These are phyloP conservation scores for Calcarisporium arbuscula DNA, from an alignment of 2,329 filamentous ascomycete species.

Conservation along the genomic window DNA sequence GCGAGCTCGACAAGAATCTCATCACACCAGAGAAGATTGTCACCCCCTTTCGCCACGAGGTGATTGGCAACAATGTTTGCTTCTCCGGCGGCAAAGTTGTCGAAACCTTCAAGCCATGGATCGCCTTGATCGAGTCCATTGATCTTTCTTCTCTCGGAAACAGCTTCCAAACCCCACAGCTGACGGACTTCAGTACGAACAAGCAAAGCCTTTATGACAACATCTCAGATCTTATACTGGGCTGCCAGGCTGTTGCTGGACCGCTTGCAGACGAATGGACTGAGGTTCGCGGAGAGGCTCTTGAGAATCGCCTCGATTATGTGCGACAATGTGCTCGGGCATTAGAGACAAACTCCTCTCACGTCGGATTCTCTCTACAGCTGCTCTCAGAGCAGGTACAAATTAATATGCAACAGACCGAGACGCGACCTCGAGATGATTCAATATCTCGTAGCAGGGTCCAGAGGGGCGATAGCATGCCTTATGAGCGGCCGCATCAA, in stretches of 20 bases:
- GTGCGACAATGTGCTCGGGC: constrained; percentile 73
- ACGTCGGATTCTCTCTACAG: constrained; percentile 82
- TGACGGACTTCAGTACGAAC: constrained; percentile 80
- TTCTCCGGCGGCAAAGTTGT: constrained; percentile 71
- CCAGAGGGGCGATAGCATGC: constrained; percentile 51
- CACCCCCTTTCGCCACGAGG: constrained; percentile 68
- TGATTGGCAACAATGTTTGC: constrained; percentile 78
- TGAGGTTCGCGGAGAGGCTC: constrained; percentile 79
- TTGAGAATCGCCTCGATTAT: constrained; percentile 79
- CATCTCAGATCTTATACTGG: constrained; percentile 79
- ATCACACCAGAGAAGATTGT: constrained; percentile 74
- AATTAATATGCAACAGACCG: constrained; percentile 39
- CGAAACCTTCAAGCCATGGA: constrained; percentile 85
- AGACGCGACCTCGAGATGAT: constrained; percentile 39
- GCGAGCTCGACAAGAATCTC: constrained; percentile 81
- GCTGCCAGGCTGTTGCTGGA: constrained; percentile 85
- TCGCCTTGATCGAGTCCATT: constrained; percentile 84
- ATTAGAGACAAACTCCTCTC: constrained; percentile 78
- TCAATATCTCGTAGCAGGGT: constrained; percentile 43
- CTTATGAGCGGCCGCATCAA: constrained; percentile 48
- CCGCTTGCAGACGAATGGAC: constrained; percentile 94
- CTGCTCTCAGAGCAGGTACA: constrained; percentile 77
- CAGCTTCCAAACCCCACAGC: constrained; percentile 74
- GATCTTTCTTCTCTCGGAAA: constrained; percentile 75
- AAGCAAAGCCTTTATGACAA: constrained; percentile 94